Evolutionary conservation across 495 filamentous ascomycete genomes (phyloP), one percentile per base, ranked within the genome.

Genomic region (Parathielavia hyrcaniae): DNA sequence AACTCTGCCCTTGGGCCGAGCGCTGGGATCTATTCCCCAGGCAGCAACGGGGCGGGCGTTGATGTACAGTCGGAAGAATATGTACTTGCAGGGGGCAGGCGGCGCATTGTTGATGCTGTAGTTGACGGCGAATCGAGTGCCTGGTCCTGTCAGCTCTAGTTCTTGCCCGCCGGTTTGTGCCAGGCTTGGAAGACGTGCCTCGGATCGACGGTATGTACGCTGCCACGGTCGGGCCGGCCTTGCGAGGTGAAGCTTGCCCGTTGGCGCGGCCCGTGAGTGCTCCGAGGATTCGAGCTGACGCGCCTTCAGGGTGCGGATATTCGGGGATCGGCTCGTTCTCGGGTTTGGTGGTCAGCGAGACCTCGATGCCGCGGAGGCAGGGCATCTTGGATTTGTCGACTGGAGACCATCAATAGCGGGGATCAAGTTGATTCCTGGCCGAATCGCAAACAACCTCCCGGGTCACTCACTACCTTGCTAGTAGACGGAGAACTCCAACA

Each of bases 61-160:
- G 50, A 82, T 75, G 62, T 68, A 74, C 51, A 82, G 66, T 58
- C 76, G 79, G 65, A 80, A 80, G 69, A 75, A 75, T 30, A 78
- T 60, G 54, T 67, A 76, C 55, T 58, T 64, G 46, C 67, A 71
- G 20, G 71, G 70, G 1, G 61, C 43, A 0, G 67, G 58, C 5
- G 70, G 62, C 6, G 53, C 16, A 14, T 62, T 50, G 22, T 60
- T 68, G 60, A 81, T 55, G 14, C 57, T 53, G 58, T 77, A 81
- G 17, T 69, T 71, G 23, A 81, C 62, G 39, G 68, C 67, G 61
- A 81, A 81, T 5, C 70, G 70, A n/a, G 66, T 64, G 14, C 73
- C 77, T 81, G 44, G 2, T 26, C 32, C 34, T 30, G 55, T 62
- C n/a, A 58, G 48, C 16, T 19, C 30, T 2, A 11, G 9, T 32